These are phyloP conservation scores for Backusella morwellensis DNA, from an alignment of 192 early-diverging fungal species.

Conservation along the genomic window DNA sequence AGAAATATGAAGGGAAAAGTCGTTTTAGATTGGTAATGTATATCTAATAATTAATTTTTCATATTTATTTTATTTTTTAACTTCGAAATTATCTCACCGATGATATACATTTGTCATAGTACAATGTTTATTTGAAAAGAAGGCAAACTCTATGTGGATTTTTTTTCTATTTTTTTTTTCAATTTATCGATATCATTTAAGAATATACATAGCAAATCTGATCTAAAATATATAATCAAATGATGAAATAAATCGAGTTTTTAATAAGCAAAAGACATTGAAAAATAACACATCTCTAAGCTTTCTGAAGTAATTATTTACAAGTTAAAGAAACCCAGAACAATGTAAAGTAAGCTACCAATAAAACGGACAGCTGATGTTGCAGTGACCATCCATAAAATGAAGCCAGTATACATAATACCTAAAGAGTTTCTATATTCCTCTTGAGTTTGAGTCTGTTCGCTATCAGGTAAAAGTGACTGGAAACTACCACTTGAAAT, in stretches of 20 bases:
- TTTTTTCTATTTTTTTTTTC: no score
- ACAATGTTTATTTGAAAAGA: no score
- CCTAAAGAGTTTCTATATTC: constrained; percentile 18
- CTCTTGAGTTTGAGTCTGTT: constrained; percentile 1
- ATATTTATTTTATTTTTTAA: no score
- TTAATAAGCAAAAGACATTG: neutral
- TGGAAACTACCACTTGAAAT: constrained; percentile 47
- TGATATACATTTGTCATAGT: no score
- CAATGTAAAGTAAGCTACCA: constrained; percentile 70
- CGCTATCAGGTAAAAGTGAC: constrained; percentile 9
- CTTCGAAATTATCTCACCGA: no score
- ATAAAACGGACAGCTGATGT: constrained; percentile 76
- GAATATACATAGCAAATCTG: no score
- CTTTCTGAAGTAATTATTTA: neutral
- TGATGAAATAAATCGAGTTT: neutral
- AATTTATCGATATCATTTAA: no score
- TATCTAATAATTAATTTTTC: no score
- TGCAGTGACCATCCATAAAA: constrained; percentile 82
- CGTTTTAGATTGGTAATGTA: no score
- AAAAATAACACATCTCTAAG: neutral
- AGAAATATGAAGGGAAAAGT: no score
- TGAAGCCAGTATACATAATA: constrained; percentile 74
- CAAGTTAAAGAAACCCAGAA: constrained; percentile 35
- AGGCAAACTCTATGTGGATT: no score
- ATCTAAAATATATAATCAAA: neutral